Conservation (phyloP, 2,329 filamentous ascomycete species). For the Cladophialophora carrionii region DNA sequence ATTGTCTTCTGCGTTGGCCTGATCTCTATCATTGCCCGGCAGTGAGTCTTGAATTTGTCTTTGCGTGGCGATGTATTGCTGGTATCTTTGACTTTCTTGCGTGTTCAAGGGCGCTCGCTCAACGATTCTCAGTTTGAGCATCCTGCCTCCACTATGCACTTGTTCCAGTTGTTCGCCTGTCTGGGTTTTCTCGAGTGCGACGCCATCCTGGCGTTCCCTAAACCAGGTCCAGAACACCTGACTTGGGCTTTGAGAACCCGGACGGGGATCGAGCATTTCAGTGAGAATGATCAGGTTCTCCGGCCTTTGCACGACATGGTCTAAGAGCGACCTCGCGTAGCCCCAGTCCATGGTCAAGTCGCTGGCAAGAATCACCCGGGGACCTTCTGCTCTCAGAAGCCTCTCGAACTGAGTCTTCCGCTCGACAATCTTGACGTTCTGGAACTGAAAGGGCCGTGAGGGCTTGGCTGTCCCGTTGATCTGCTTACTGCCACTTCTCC, state of each 20-base stretch:
- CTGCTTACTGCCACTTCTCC: constrained; percentile 51
- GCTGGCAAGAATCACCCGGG: constrained; percentile 83
- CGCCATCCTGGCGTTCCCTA: constrained; percentile 67
- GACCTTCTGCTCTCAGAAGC: constrained; percentile 59
- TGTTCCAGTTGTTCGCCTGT: constrained; percentile 66
- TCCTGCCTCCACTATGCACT: constrained; percentile 66
- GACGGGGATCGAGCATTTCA: constrained; percentile 57
- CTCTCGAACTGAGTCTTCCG: constrained; percentile 77
- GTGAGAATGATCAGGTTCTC: constrained; percentile 87
- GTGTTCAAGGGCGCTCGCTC: constrained; percentile 69
- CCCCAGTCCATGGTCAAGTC: constrained; percentile 93
- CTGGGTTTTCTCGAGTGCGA: constrained; percentile 60
- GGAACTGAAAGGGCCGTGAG: constrained; percentile 84
- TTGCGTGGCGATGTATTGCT: constrained; percentile 89
- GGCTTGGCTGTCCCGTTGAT: constrained; percentile 46
- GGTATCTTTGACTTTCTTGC: constrained; percentile 78
- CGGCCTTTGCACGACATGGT: constrained; percentile 71
- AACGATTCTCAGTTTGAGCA: constrained; percentile 64
- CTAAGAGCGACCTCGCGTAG: constrained; percentile 80
- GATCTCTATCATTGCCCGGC: constrained; percentile 62
- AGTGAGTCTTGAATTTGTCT: constrained; percentile 82
- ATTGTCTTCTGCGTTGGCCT: constrained; percentile 64
- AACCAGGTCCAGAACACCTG: constrained; percentile 80
- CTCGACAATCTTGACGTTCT: constrained; percentile 80
- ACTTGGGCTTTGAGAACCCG: constrained; percentile 54